These are phyloP conservation scores for Plantago coronopus DNA, from an alignment of 305 asterid genomes.

Conservation along the genomic window DNA sequence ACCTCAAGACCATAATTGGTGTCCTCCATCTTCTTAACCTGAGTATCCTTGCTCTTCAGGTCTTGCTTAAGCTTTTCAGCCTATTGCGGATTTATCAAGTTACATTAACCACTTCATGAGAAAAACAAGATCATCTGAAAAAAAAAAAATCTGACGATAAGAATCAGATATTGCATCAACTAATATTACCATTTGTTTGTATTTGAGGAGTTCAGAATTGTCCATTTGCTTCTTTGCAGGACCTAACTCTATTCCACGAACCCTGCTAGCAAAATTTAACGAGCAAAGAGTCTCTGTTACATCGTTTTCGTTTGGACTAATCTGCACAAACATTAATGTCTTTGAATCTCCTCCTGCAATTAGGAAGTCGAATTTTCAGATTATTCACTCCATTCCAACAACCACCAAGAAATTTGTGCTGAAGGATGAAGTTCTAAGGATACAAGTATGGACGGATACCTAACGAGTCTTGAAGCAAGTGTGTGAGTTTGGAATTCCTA, in stretches of 20 bases:
- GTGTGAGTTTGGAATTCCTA: conserved; percentile 98
- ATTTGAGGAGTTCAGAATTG: conserved; percentile 67
- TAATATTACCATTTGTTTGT: conserved; percentile 74
- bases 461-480: conserved; percentile 96
- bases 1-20: conserved; percentile 71
- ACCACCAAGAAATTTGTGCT: background rate
- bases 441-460: conserved; percentile 40
- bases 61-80: conserved; percentile 79
- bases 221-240: conserved; percentile 94
- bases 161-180: background rate
- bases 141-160: background rate
- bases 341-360: conserved; percentile 93
- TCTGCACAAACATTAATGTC: conserved; percentile 93
- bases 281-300: conserved; percentile 93
- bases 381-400: background rate
- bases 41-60: conserved; percentile 67
- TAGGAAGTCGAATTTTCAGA: background rate
- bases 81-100: conserved; percentile 32
- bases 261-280: conserved; percentile 88
- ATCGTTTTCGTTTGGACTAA: conserved; percentile 90
- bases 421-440: background rate
- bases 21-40: conserved; percentile 82
- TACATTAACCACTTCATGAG: conserved; percentile 19
- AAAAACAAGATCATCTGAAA: background rate
- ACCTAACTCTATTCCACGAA: conserved; percentile 91